phyloP scores from a whole-genome alignment of 148 eudicot species.

The Cornus florida region DNA sequence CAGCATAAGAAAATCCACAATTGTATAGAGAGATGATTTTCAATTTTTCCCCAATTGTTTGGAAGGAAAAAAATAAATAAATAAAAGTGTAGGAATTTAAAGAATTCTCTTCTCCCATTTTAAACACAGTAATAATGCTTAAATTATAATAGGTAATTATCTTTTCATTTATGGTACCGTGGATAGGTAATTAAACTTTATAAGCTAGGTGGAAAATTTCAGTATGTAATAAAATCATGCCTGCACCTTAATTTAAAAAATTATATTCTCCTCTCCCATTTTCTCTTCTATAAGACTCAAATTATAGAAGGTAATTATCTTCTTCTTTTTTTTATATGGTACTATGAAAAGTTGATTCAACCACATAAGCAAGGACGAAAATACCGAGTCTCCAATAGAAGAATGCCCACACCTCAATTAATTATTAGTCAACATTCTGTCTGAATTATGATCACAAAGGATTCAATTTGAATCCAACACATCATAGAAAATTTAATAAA shows the following conservation, averaged over 20 bases:
- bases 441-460: neutral
- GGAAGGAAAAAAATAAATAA: neutral
- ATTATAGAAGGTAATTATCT: no score
- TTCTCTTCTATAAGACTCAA: no score
- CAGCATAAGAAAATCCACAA: neutral
- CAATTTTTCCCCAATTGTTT: neutral
- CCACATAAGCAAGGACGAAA: constrained; percentile 2
- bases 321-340: neutral
- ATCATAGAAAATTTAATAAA: neutral
- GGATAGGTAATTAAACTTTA: no score
- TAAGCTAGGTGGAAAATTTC: no score
- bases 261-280: no score
- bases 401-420: neutral
- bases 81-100: neutral
- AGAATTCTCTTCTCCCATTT: no score
- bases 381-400: neutral
- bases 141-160: no score
- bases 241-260: no score
- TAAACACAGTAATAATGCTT: no score
- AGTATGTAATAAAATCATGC: no score
- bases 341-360: neutral
- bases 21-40: neutral
- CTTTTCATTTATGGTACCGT: no score
- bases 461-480: neutral
- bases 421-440: neutral